phyloP scores from a whole-genome alignment of 2,329 filamentous ascomycete species.

The Neodidymelliopsis sp. region DNA sequence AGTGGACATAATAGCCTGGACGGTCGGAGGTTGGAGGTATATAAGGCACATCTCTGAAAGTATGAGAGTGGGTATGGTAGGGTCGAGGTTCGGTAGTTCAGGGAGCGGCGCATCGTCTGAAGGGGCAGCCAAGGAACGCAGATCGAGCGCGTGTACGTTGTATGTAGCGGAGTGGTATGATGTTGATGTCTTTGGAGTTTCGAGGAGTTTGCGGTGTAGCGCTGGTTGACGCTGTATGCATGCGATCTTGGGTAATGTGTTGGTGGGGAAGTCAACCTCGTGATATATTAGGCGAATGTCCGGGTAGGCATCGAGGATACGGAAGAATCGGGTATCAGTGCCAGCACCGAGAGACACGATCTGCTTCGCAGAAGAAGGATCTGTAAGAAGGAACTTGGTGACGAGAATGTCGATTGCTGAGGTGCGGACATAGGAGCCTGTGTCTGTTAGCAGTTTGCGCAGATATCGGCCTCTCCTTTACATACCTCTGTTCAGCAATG shows the following conservation, averaged over 20 bases:
- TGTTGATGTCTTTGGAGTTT: slow-evolving; percentile 37
- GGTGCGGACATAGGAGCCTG: slow-evolving; percentile 93
- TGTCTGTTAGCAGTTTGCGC: slow-evolving; percentile 1
- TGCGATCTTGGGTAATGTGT: slow-evolving; percentile 71
- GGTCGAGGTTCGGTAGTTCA: slow-evolving; percentile 56
- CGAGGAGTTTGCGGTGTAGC: slow-evolving; percentile 37
- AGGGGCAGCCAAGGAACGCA: slow-evolving; percentile 64
- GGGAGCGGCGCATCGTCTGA: slow-evolving; percentile 28
- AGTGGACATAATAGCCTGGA: slow-evolving; percentile 66
- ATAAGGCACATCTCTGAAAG: slow-evolving; percentile 96
- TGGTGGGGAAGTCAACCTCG: slow-evolving; percentile 86
- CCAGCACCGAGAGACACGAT: slow-evolving; percentile 93
- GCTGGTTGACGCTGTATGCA: slow-evolving; percentile 46
- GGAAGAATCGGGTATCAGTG: slow-evolving; percentile 88
- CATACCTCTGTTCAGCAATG: slow-evolving; percentile 92
- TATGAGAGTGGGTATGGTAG: slow-evolving; percentile 76
- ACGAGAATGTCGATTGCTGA: slow-evolving; percentile 82
- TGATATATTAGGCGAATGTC: slow-evolving; percentile 73
- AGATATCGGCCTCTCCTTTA: neutral
- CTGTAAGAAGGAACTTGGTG: slow-evolving; percentile 68
- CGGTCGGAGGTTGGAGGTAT: slow-evolving; percentile 75
- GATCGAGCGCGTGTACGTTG: slow-evolving; percentile 68
- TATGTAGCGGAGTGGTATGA: slow-evolving; percentile 60
- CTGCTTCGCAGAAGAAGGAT: slow-evolving; percentile 63
- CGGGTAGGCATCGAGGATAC: slow-evolving; percentile 65